phyloP scores from a whole-genome alignment of 2,329 filamentous ascomycete genomes.

The Zopfia rhizophila region DNA sequence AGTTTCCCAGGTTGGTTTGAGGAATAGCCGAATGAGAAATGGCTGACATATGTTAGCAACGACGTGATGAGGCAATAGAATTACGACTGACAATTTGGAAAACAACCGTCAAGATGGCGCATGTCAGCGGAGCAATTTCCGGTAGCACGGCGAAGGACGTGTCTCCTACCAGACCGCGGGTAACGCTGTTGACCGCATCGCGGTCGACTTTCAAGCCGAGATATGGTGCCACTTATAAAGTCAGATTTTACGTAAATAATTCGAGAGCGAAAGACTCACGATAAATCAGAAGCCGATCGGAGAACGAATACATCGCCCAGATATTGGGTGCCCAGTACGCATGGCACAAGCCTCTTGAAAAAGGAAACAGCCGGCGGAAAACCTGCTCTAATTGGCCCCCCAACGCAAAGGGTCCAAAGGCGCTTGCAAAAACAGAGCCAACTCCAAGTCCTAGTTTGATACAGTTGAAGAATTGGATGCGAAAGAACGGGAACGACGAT shows the following conservation, averaged over 20 bases:
- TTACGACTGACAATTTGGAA: slow-evolving; percentile 74
- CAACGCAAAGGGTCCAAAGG: slow-evolving; percentile 88
- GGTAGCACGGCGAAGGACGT: slow-evolving; percentile 94
- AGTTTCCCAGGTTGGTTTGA: slow-evolving; percentile 82
- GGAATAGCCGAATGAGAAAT: slow-evolving; percentile 82
- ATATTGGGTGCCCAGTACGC: slow-evolving; percentile 98
- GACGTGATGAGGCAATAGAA: background rate
- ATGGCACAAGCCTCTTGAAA: slow-evolving; percentile 92
- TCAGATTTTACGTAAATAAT: slow-evolving; percentile 42
- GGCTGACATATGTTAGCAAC: slow-evolving; percentile 31
- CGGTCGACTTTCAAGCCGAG: slow-evolving; percentile 78
- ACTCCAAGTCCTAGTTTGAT: slow-evolving; percentile 84
- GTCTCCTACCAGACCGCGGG: slow-evolving; percentile 90
- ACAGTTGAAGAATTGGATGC: slow-evolving; percentile 80
- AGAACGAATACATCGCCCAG: slow-evolving; percentile 96
- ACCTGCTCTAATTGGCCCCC: slow-evolving; percentile 88
- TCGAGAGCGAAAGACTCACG: slow-evolving; percentile 62
- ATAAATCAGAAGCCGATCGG: slow-evolving; percentile 83
- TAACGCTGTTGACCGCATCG: slow-evolving; percentile 86
- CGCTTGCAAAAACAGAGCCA: slow-evolving; percentile 74
- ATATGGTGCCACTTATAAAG: slow-evolving; percentile 76
- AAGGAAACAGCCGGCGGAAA: slow-evolving; percentile 87
- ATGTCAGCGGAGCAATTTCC: slow-evolving; percentile 80
- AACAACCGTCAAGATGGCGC: slow-evolving; percentile 82
- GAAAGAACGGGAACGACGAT: slow-evolving; percentile 73